Evolutionary conservation across 495 filamentous ascomycete species (phyloP), one percentile per base, ranked within the genome.

Genomic region (Daldinia bambusicola): DNA sequence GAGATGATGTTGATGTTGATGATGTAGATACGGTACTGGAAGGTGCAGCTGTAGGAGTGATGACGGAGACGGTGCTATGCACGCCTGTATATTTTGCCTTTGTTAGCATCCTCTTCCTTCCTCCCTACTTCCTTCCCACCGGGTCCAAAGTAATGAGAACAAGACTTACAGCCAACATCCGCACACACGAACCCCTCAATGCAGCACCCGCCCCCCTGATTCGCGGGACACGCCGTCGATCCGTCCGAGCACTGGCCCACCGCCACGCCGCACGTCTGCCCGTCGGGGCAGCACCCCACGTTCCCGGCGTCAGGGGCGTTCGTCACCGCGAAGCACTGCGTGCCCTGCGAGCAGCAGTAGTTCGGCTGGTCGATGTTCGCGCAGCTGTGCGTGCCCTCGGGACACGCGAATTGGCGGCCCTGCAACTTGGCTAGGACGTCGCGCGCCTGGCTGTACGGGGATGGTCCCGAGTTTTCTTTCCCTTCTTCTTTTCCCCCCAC

Each of bases 261-360:
- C 6, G 80, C 79, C 6, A 90, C 89, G 4, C 84, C 82, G 78
- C 95, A 99, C 5, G 74, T 86, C 71, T 86, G 76, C 2, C 93
- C 93, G 32, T 78, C 77, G 14, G 90, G 90, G 83, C 95, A 99
- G 77, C 95, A 99, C 2, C 94, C 95, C 1, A 97, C 92, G 61
- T 87, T 85, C 0, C 93, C 93, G 2, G 88, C 90, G 71, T 95
- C 89, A n/a, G 83, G 63, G 26, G 96, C 88, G n/a, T 86, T 72
- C 41, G 90, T 83, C 10, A 77, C 75, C 2, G 68, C 70, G 63
- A 77, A 77, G 76, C 95, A 99, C 0, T 81, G 87, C 74, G 92
- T 87, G 9, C 84, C 85, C 7, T 80, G 79, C 8, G 81, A 74
- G 77, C 95, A 99, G 80, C 95, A 99, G 79, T 87, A 90, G 76